Percentiles rank a stretch among this genome's conserved stretches.
Conservation (phyloP, 306 rosid genomes). For the Gillenia trifoliata region DNA sequence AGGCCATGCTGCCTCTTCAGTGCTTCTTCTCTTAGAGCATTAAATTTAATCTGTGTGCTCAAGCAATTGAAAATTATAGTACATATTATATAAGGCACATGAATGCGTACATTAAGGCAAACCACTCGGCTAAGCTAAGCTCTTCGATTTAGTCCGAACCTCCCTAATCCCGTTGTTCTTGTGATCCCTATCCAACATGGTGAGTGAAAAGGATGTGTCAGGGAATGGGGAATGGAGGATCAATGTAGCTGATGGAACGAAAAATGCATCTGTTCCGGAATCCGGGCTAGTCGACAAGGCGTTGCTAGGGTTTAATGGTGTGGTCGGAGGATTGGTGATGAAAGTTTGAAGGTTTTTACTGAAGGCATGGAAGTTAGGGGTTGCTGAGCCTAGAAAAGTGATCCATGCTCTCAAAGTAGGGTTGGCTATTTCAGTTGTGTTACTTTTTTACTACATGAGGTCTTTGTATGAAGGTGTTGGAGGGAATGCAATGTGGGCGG, state of each 20-base stretch:
- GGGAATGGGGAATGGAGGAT: neutral
- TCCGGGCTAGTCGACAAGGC: neutral
- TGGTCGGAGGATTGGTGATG: neutral
- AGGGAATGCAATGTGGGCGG: constrained; percentile 71
- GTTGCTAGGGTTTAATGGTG: constrained; percentile 1
- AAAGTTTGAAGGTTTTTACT: neutral
- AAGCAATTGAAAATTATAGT: neutral
- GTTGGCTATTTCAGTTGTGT: constrained; percentile 63
- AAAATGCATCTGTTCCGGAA: neutral
- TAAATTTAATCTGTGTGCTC: neutral
- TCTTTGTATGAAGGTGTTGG: constrained; percentile 70
- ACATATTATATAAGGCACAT: neutral
- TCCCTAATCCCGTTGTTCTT: neutral
- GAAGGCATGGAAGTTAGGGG: constrained; percentile 66
- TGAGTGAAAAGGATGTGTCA: neutral
- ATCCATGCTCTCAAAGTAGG: constrained; percentile 74
- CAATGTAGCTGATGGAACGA: neutral
- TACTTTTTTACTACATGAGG: constrained; percentile 60
- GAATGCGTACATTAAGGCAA: neutral
- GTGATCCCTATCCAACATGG: neutral
- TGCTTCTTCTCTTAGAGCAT: neutral
- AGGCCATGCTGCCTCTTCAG: neutral
- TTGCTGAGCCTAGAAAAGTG: constrained; percentile 64
- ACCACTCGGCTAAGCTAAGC: neutral
- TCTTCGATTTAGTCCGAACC: neutral